Percentiles rank a stretch among this genome's conserved stretches.
These are phyloP conservation scores for Raphanus hybrid DNA, from an alignment of 441 rosid species.

Conservation along the genomic window DNA sequence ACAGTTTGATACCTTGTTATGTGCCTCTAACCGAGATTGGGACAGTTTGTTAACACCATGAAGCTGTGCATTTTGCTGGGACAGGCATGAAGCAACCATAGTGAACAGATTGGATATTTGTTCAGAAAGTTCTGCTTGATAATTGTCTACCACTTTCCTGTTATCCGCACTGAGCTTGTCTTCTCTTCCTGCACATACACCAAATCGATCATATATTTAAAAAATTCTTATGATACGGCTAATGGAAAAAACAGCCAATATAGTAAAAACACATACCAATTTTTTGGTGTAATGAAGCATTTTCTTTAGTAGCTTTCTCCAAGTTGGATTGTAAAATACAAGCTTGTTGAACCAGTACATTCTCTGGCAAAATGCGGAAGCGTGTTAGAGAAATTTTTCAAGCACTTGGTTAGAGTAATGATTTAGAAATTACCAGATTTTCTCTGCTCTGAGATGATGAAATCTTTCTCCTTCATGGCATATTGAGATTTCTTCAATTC, in stretches of 20 bases:
- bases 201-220: constrained; percentile 20
- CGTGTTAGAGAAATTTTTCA: constrained; percentile 29
- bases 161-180: constrained; percentile 81
- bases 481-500: constrained; percentile 83
- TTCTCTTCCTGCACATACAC: constrained; percentile 71
- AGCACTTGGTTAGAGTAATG: constrained; percentile 14
- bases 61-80: constrained; percentile 82
- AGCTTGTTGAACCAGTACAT: constrained; percentile 86
- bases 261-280: constrained; percentile 58
- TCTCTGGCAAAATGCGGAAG: constrained; percentile 54
- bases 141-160: constrained; percentile 68
- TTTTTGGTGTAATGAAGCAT: constrained; percentile 77
- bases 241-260: constrained; percentile 13
- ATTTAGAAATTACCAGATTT: constrained; percentile 66
- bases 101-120: constrained; percentile 68
- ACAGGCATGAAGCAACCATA: constrained; percentile 65
- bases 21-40: constrained; percentile 61
- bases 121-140: constrained; percentile 65
- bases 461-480: constrained; percentile 80
- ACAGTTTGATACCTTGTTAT: constrained; percentile 62
- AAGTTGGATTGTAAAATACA: constrained; percentile 71
- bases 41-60: constrained; percentile 72
- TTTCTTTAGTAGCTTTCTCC: constrained; percentile 87
- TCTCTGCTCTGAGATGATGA: constrained; percentile 84
- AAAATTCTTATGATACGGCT: neutral